Evolutionary conservation across 805 yeast genomes (phyloP).

Genomic region (Komagataella pastoris): DNA sequence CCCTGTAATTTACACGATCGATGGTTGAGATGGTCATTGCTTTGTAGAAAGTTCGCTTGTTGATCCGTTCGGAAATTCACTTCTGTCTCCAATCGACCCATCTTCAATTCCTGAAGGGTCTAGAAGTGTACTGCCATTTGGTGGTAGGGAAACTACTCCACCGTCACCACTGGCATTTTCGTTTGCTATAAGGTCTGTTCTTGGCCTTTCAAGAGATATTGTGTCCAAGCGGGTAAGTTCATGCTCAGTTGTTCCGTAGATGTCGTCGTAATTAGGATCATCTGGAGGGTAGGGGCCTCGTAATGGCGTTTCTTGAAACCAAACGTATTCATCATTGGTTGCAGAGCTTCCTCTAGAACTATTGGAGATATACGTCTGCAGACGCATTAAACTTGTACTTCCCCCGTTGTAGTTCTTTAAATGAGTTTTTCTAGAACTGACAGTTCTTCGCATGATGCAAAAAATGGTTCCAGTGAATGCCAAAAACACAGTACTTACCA

Average conservation of each 20-base stretch:
- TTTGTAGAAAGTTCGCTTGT: not conserved
- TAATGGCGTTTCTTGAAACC: not conserved
- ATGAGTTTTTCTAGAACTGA: conserved; percentile 27
- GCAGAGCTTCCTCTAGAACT: not conserved
- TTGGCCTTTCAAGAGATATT: not conserved
- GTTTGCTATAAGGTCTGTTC: not conserved
- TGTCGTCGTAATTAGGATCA: not conserved
- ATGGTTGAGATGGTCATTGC: not conserved
- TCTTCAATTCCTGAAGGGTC: not conserved
- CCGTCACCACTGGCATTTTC: not conserved
- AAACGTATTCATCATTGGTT: not conserved
- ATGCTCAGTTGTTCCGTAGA: not conserved
- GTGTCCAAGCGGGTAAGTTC: not conserved
- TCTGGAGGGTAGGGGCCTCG: not conserved
- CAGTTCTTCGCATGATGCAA: conserved; percentile 62
- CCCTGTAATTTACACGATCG: not conserved
- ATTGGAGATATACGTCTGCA: not conserved
- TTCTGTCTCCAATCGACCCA: not conserved
- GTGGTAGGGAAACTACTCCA: not conserved
- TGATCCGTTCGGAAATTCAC: not conserved
- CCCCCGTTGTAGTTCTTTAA: not conserved
- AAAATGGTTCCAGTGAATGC: conserved; percentile 52
- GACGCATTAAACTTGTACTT: not conserved
- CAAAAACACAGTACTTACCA: conserved; percentile 53
- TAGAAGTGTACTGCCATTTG: not conserved